These are phyloP conservation scores for Solanum clarkiae DNA, from an alignment of 257 asterid genomes.

Conservation along the genomic window DNA sequence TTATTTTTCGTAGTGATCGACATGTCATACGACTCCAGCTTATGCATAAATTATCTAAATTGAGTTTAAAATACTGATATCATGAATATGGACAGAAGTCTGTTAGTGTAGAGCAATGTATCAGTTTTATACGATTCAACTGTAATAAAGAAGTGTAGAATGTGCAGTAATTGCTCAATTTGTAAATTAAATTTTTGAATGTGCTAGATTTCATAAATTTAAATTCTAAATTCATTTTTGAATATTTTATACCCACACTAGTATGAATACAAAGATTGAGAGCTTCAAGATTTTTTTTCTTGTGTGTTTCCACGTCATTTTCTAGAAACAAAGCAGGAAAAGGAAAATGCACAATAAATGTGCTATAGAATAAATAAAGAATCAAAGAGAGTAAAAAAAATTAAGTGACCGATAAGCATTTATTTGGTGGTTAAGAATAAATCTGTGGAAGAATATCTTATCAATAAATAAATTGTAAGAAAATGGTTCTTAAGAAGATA, in stretches of 20 bases:
- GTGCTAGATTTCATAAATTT: too few species aligned
- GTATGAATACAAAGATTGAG: too few species aligned
- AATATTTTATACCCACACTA: too few species aligned
- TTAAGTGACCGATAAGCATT: neutral
- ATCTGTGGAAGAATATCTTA: neutral
- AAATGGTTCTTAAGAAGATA: neutral
- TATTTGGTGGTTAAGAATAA: neutral
- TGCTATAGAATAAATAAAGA: neutral
- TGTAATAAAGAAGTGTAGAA: neutral
- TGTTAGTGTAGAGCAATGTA: neutral
- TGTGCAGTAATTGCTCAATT: neutral
- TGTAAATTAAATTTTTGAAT: neutral
- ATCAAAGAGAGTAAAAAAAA: neutral
- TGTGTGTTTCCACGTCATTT: neutral
- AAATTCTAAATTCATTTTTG: too few species aligned
- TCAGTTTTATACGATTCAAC: neutral
- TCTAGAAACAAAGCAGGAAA: neutral
- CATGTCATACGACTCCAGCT: neutral
- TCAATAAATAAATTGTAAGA: neutral
- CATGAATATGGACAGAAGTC: neutral
- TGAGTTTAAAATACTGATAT: neutral
- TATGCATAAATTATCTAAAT: neutral
- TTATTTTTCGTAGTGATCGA: neutral
- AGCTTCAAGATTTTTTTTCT: neutral
- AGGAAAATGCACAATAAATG: neutral